phyloP scores from a whole-genome alignment of 2,329 filamentous ascomycete genomes.

The Thielaviopsis euricoi region DNA sequence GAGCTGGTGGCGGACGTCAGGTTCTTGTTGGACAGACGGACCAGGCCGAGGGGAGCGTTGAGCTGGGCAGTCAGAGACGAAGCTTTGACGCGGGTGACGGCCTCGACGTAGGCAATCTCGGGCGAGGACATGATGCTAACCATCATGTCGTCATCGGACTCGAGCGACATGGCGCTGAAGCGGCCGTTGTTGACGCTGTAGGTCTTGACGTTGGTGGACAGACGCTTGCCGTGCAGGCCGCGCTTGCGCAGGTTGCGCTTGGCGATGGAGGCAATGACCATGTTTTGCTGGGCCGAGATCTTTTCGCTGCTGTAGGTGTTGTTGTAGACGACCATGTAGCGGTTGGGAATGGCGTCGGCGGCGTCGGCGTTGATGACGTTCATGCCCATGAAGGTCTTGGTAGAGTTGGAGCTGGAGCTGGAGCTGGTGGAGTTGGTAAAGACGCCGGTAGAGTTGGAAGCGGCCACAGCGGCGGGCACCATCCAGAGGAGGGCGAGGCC shows the following conservation, averaged over 20 bases:
- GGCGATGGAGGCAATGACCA: slow-evolving; percentile 31
- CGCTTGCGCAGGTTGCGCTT: slow-evolving; percentile 42
- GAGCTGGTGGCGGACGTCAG: slow-evolving; percentile 16
- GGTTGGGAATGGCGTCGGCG: slow-evolving; percentile 33
- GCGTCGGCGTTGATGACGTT: slow-evolving; percentile 34
- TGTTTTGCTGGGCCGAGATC: slow-evolving; percentile 32
- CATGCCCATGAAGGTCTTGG: slow-evolving; percentile 21
- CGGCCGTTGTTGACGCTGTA: slow-evolving; percentile 27
- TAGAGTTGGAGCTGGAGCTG: slow-evolving; percentile 22
- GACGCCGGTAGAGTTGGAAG: too few species aligned
- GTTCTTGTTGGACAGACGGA: slow-evolving; percentile 31
- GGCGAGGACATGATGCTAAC: slow-evolving; percentile 29
- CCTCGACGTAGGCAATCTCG: slow-evolving; percentile 37
- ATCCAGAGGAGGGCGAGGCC: slow-evolving; percentile 14
- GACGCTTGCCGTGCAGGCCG: slow-evolving; percentile 26
- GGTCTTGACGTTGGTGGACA: slow-evolving; percentile 30
- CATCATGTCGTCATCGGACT: slow-evolving; percentile 34
- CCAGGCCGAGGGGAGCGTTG: slow-evolving; percentile 36
- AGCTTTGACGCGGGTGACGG: slow-evolving; percentile 31
- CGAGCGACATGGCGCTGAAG: slow-evolving; percentile 37
- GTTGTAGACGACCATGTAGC: slow-evolving; percentile 52
- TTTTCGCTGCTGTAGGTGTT: slow-evolving; percentile 29
- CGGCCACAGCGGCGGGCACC: slow-evolving; percentile 15
- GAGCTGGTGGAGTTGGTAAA: slow-evolving; percentile 17
- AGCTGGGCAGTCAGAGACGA: slow-evolving; percentile 31